Conservation (phyloP, 2,329 filamentous ascomycete genomes). For the Aspergillus piperis region DNA sequence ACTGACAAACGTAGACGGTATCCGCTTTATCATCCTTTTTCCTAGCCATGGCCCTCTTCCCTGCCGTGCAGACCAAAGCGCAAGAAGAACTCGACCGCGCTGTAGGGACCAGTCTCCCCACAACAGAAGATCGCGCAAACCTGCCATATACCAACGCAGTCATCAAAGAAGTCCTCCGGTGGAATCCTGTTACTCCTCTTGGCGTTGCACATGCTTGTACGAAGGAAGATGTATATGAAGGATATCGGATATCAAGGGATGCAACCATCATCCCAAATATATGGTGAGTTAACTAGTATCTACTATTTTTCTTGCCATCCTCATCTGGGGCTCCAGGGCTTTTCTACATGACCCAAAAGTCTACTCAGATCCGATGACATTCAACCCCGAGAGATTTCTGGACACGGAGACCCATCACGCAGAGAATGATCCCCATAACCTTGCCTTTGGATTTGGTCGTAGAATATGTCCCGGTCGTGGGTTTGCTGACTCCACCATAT, state of each 20-base stretch:
- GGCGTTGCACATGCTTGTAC: conserved; percentile 30
- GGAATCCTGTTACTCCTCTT: conserved; percentile 40
- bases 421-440: no score
- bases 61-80: conserved; percentile 44
- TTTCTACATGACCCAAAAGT: no score
- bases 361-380: no score
- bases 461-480: no score
- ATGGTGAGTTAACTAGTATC: not conserved
- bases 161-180: conserved; percentile 33
- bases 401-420: no score
- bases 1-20: conserved; percentile 6
- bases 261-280: not conserved
- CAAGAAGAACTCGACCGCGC: conserved; percentile 44
- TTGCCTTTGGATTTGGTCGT: no score
- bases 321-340: no score
- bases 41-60: conserved; percentile 11
- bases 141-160: conserved; percentile 33
- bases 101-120: conserved; percentile 28
- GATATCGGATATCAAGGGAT: not conserved
- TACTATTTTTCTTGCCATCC: no score
- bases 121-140: conserved; percentile 37
- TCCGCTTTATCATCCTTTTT: conserved; percentile 12
- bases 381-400: no score
- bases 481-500: no score
- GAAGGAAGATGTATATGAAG: not conserved